Percentiles rank a stretch among this genome's conserved stretches.
Conservation (phyloP, 75 land plant species). For the Adiantum capillusveneris region DNA sequence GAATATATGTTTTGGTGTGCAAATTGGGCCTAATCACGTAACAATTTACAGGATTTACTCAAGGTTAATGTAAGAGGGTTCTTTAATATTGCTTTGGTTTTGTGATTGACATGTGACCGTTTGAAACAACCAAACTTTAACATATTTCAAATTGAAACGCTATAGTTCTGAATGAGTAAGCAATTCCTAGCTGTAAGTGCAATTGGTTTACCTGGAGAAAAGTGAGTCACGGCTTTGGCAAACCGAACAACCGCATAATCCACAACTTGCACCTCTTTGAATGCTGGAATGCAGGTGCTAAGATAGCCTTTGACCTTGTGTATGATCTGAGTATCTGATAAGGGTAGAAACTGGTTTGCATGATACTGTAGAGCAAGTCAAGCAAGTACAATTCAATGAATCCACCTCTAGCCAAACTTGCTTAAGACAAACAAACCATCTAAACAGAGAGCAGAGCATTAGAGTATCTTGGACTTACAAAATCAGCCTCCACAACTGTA, state of each 20-base stretch:
- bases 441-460: too few species aligned
- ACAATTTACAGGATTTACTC: too few species aligned
- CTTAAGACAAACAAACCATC: too few species aligned
- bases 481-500: slow-evolving; percentile 70
- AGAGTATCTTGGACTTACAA: slow-evolving; percentile 39
- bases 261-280: slow-evolving; percentile 41
- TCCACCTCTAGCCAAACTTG: not conserved
- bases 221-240: slow-evolving; percentile 71
- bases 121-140: too few species aligned
- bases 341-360: slow-evolving; percentile 65
- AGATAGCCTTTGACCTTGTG: slow-evolving; percentile 48
- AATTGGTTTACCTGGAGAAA: slow-evolving; percentile 59
- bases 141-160: too few species aligned
- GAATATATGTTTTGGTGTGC: too few species aligned
- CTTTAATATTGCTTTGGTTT: too few species aligned
- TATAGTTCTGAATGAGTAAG: too few species aligned
- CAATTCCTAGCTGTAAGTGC: too few species aligned
- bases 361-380: slow-evolving; percentile 41
- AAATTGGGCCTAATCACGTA: too few species aligned
- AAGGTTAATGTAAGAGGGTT: too few species aligned
- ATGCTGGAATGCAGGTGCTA: slow-evolving; percentile 48
- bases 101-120: too few species aligned
- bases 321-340: slow-evolving; percentile 60
- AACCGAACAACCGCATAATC: slow-evolving; percentile 53
- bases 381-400: not conserved